Evolutionary conservation across 805 yeast species (phyloP), one percentile per base, ranked within the genome.

Genomic region (Scheffersomyces spartinae): DNA sequence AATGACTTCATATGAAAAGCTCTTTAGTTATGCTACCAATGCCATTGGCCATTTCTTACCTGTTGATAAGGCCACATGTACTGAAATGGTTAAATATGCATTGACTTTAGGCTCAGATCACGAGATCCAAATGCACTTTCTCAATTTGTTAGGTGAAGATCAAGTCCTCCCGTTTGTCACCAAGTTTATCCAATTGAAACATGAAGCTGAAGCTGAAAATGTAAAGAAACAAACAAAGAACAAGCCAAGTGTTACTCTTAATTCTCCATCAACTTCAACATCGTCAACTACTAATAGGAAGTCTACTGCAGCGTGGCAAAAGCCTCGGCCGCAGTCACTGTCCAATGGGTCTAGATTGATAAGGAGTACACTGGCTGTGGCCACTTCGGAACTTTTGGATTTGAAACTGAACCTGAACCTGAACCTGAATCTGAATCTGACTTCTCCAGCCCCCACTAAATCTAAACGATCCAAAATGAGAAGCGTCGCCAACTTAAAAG

Each of bases 401-500:
- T 8, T 38, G 24, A 61, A 54, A 17, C 65, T n/a, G n/a, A n/a
- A n/a, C n/a, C n/a, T n/a, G n/a, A n/a, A n/a, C n/a, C n/a, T n/a
- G n/a, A n/a, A n/a, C n/a, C n/a, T n/a, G n/a, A n/a, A n/a, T n/a
- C n/a, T n/a, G n/a, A n/a, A n/a, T n/a, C n/a, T n/a, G n/a, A n/a
- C 64, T 1, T 40, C 53, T 11, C 38, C 45, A 21, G 25, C 25
- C 30, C 32, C 17, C 38, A 30, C 34, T 30, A 36, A 30, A 15
- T 49, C 40, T 26, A 55, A 42, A 37, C 48, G 40, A 32, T 45
- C 37, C 33, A 59, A 52, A 43, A 62, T 49, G 47, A 61, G 54
- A 34, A 72, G 66, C 40, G 45, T 74, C 6, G 74, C 69, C 20
- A 65, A 71, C 14, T 45, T 80, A 28, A 61, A 70, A 24, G 88